Percentiles rank a stretch among this genome's conserved stretches.
Conservation (phyloP, 371 early-diverging fungal genomes). For the Batrachochytrium dendrobatidis region DNA sequence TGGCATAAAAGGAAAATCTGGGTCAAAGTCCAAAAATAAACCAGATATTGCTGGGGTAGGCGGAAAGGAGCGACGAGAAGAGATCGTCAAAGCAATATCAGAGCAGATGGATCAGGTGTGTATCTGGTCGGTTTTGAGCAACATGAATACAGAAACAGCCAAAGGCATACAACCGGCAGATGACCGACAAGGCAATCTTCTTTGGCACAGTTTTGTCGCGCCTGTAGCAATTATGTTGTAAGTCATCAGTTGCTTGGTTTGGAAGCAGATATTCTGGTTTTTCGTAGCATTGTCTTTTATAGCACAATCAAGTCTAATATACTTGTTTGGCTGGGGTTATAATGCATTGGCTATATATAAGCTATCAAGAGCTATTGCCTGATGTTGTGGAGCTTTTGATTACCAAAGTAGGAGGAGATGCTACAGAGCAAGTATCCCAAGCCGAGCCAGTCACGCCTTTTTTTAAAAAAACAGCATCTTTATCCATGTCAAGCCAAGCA, state of each 20-base stretch:
- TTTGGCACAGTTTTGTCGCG: background rate
- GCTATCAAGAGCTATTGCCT: background rate
- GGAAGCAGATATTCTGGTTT: no score
- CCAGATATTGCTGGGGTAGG: no score
- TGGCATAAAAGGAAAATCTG: background rate
- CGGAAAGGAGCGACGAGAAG: no score
- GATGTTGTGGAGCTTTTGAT: background rate
- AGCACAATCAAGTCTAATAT: no score
- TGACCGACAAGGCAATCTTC: background rate
- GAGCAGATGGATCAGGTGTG: background rate
- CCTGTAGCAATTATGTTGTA: background rate
- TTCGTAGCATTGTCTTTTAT: no score
- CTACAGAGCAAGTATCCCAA: no score
- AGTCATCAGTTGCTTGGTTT: no score
- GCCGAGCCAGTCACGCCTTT: no score
- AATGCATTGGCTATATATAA: background rate
- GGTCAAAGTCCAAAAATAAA: background rate
- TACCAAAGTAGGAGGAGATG: background rate
- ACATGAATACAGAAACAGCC: background rate
- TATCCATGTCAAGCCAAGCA: no score
- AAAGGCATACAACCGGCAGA: background rate
- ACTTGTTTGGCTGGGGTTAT: no score
- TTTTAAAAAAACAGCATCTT: no score
- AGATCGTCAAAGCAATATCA: background rate
- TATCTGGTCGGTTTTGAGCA: background rate